phyloP scores from a whole-genome alignment of 2,329 filamentous ascomycete genomes.

The Ilyonectria sp. region DNA sequence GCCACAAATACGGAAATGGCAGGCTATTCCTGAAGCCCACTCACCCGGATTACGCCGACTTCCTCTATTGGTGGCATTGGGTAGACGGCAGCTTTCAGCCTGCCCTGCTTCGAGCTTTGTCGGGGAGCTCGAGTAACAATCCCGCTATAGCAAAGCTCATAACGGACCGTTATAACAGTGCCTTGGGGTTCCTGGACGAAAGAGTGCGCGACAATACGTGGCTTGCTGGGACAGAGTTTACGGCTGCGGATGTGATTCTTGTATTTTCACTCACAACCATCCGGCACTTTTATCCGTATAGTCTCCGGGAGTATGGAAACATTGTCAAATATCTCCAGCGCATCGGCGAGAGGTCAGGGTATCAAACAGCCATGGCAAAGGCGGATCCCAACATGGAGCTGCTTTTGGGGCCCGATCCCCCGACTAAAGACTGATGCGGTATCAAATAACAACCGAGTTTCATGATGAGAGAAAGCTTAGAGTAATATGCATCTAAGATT shows the following conservation, averaged over 20 bases:
- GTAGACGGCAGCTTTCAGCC: slow-evolving; percentile 63
- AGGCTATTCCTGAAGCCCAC: slow-evolving; percentile 61
- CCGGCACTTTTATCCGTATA: slow-evolving; percentile 65
- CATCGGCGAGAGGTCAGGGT: slow-evolving; percentile 61
- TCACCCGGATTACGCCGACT: slow-evolving; percentile 69
- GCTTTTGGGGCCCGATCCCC: slow-evolving; percentile 45
- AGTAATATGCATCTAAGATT: background rate
- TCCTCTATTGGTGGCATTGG: slow-evolving; percentile 77
- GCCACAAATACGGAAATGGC: slow-evolving; percentile 66
- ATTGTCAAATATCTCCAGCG: slow-evolving; percentile 64
- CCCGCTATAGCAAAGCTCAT: slow-evolving; percentile 50
- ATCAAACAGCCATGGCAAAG: slow-evolving; percentile 63
- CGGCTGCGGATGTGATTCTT: slow-evolving; percentile 76
- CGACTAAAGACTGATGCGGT: background rate
- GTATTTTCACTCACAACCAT: slow-evolving; percentile 74
- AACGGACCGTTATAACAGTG: slow-evolving; percentile 52
- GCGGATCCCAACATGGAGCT: slow-evolving; percentile 63
- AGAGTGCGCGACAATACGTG: slow-evolving; percentile 64
- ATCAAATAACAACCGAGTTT: background rate
- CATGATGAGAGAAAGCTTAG: background rate
- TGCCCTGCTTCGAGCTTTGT: slow-evolving; percentile 55
- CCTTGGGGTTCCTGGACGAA: slow-evolving; percentile 66
- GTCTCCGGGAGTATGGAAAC: slow-evolving; percentile 58
- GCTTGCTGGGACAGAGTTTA: slow-evolving; percentile 74
- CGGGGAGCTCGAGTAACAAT: slow-evolving; percentile 20